Base-by-base conservation (phyloP, 768 basidiomycete species). In the Rhodocollybia butyracea region DNA sequence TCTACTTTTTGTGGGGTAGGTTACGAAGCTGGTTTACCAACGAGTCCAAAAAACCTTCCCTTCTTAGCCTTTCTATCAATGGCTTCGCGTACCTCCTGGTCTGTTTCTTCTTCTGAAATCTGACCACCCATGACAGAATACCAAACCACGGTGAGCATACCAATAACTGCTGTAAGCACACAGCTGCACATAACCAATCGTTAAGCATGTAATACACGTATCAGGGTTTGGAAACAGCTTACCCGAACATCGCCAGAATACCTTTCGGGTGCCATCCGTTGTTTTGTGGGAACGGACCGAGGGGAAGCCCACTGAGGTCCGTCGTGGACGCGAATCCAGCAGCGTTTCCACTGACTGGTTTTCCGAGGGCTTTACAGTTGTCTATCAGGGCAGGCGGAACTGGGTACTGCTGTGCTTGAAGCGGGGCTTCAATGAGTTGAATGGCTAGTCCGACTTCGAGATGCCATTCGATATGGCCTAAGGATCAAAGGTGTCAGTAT, bases 401-500 rank as follows among this genome's bases (percentile, higher is more conserved):
- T 15, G 56, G 69, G 43, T 74, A 73, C 59, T 83, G 67, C 66
- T 96, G 93, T 2, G 82, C 80, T 46, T 79, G 62, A 5, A 86
- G 70, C 0, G 94, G 92, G 5, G 94, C 92, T 63, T 89, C 88
- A 69, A 98, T 74, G 64, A 99, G 79, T 61, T 88, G 84, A 36
- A 90, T 79, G 0, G 93, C 95, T 30, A 99, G 83, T 8, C 96
- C 96, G 51, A 76, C 74, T 70, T 89, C 80, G 4, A 94, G 72
- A 69, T 94, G 91, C 90, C 91, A 94, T 66, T 91, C 88, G 60
- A 89, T 88, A 69, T 91, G 89, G 66, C 87, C 86, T 89, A n/a
- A n/a, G n/a, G 56, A 21, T 34, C 4, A 5, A 11, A 19, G 22
- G 8, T 5, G 17, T 54, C 54, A n/a, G 43, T 40, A 22, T 13